Conservation (phyloP, 2,329 filamentous ascomycete genomes). For the Nemania abortiva region DNA sequence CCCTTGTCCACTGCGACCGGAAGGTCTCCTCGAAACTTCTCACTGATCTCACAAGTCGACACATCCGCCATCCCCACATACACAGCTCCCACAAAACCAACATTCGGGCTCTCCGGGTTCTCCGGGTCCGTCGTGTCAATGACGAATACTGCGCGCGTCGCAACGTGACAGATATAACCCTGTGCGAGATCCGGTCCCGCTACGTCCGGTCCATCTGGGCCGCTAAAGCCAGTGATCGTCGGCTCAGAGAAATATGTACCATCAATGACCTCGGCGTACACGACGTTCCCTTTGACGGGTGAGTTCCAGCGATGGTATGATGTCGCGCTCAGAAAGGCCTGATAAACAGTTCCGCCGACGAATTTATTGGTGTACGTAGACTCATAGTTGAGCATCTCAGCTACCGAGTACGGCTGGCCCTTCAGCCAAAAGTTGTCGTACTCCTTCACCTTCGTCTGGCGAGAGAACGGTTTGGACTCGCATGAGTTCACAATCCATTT, state of each 20-base stretch:
- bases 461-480: constrained; percentile 17
- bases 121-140: constrained; percentile 76
- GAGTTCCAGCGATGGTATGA: constrained; percentile 25
- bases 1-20: constrained; percentile 25
- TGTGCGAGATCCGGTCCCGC: constrained; percentile 60
- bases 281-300: constrained; percentile 3
- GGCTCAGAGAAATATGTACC: constrained; percentile 69
- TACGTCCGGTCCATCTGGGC: constrained; percentile 38
- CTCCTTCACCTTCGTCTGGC: constrained; percentile 11
- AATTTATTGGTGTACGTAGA: constrained; percentile 2
- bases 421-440: constrained; percentile 25
- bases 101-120: constrained; percentile 66
- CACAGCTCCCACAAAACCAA: constrained; percentile 75
- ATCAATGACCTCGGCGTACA: constrained; percentile 54
- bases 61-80: constrained; percentile 81
- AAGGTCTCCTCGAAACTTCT: constrained; percentile 53
- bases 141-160: constrained; percentile 74
- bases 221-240: constrained; percentile 57
- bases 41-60: constrained; percentile 75
- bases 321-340: constrained; percentile 16
- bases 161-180: constrained; percentile 72
- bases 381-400: constrained; percentile 15
- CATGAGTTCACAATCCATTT: constrained; percentile 18
- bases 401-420: constrained; percentile 22
- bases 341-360: constrained; percentile 20